These are phyloP conservation scores for Yamadazyma kanchanaburiensis DNA, from an alignment of 1,139 yeast species.

Conservation along the genomic window DNA sequence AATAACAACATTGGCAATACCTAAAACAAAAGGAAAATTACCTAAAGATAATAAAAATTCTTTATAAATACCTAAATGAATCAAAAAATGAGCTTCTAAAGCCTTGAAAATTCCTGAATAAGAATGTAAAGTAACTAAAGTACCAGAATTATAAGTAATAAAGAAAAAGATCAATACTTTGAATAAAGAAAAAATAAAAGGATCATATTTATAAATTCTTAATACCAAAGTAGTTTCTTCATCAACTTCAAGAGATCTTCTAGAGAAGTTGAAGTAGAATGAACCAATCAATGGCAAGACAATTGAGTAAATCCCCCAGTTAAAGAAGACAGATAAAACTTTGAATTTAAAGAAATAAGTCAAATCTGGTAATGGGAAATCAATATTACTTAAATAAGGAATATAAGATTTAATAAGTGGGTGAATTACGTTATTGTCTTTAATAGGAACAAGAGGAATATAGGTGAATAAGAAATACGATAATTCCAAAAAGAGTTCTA, in stretches of 20 bases:
- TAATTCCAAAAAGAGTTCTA: slow-evolving; percentile 39
- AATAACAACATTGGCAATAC: slow-evolving; percentile 45
- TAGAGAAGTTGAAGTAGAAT: slow-evolving; percentile 53
- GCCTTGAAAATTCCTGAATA: slow-evolving; percentile 33
- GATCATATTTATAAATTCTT: slow-evolving; percentile 48
- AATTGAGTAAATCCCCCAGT: slow-evolving; percentile 43
- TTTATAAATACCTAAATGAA: slow-evolving; percentile 38
- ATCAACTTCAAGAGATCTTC: slow-evolving; percentile 39
- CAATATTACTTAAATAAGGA: slow-evolving; percentile 22
- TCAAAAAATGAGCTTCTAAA: slow-evolving; percentile 30
- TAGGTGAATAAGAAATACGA: slow-evolving; percentile 31
- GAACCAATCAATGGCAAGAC: slow-evolving; percentile 44
- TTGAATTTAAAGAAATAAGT: slow-evolving; percentile 27
- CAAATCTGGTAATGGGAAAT: slow-evolving; percentile 34
- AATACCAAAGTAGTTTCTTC: slow-evolving; percentile 35
- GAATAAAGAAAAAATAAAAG: slow-evolving; percentile 52
- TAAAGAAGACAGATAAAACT: slow-evolving; percentile 27
- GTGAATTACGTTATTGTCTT: slow-evolving; percentile 37
- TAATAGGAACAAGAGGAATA: slow-evolving; percentile 37
- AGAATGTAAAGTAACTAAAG: slow-evolving; percentile 27
- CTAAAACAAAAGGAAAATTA: slow-evolving; percentile 45
- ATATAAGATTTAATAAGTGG: slow-evolving; percentile 34
- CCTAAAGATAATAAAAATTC: slow-evolving; percentile 39
- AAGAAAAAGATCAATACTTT: slow-evolving; percentile 48
- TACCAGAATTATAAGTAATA: slow-evolving; percentile 28